Evolutionary conservation across 2,329 filamentous ascomycete species (phyloP), one percentile per base, ranked within the genome.

Genomic region (Aspergillus vadensis): DNA sequence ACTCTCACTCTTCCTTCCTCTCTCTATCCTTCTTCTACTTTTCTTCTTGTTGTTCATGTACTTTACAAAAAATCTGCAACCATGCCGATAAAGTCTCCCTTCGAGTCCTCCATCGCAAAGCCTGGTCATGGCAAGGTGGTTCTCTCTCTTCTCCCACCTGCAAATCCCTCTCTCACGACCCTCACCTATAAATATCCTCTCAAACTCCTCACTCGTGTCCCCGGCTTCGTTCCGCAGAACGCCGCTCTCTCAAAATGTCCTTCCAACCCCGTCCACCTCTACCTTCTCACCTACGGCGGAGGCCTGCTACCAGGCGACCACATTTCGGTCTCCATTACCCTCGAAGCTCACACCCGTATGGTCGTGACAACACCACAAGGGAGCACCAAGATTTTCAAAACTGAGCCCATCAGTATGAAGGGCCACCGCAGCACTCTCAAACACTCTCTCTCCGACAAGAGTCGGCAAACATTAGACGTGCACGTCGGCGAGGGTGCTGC

Each of bases 331-430:
- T 80, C 82, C 19, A 84, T 97, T 63, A 82, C 84, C 9, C 81
- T 97, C 51, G 85, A 86, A 10, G 68, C 82, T 2, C 77, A 80
- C 2, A 88, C 91, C 4, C 88, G 87, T 62, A 84, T 97, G 57
- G 79, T 85, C 8, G 86, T 81, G 32, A 78, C 79, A n/a, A 83
- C 81, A 0, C 80, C 84, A 0, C 85, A 88, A 80, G 94, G 94
- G 55, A 92, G 92, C 77, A 98, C 95, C 62, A 99, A 98, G 79
- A 88, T 99, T 69, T 98, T 97, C 84, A 96, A 95, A 73, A 90
- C 92, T 76, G 85, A 51, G 15, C 66, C 69, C 21, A 65, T 58
- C 43, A 63, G 50, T 54, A 60, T 68, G 55, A 72, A 70, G 57
- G 69, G 69, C 14, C 68, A 69, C 30, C 67, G 65, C 10, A 69